These are phyloP conservation scores for Sclerotinia trifoliorum DNA, from an alignment of 2,329 filamentous ascomycete genomes.

Conservation along the genomic window DNA sequence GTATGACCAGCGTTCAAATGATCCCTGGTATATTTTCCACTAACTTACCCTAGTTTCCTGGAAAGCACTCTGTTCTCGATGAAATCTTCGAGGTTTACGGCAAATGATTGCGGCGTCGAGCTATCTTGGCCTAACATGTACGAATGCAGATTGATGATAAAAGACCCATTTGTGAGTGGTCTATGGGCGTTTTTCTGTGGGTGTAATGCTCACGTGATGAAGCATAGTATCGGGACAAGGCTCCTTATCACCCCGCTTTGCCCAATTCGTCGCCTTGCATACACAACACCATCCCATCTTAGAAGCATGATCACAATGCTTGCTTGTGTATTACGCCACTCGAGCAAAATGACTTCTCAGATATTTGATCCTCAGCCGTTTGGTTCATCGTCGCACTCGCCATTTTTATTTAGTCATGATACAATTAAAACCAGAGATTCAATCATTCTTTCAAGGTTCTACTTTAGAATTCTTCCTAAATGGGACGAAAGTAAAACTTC, in stretches of 20 bases:
- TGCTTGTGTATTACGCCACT: background rate
- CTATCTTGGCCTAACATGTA: background rate
- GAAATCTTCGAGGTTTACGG: background rate
- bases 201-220: background rate
- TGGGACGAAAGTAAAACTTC: slow-evolving; percentile 79
- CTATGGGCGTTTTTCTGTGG: background rate
- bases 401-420: slow-evolving; percentile 23
- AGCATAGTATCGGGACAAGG: background rate
- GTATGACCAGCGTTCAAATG: no score
- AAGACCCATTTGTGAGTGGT: background rate
- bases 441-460: slow-evolving; percentile 31
- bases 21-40: background rate
- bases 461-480: slow-evolving; percentile 89
- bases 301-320: background rate
- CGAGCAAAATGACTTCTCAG: background rate
- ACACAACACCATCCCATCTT: background rate
- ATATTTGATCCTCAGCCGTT: background rate
- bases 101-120: background rate
- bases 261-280: background rate
- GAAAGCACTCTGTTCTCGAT: background rate
- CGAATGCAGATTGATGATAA: slow-evolving; percentile 2
- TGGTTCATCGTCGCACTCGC: background rate
- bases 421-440: slow-evolving; percentile 29
- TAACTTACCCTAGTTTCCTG: no score
- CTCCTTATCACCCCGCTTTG: background rate